Evolutionary conservation across 2,329 filamentous ascomycete species (phyloP), one percentile per base, ranked within the genome.

Genomic region (Colletotrichum sp.): DNA sequence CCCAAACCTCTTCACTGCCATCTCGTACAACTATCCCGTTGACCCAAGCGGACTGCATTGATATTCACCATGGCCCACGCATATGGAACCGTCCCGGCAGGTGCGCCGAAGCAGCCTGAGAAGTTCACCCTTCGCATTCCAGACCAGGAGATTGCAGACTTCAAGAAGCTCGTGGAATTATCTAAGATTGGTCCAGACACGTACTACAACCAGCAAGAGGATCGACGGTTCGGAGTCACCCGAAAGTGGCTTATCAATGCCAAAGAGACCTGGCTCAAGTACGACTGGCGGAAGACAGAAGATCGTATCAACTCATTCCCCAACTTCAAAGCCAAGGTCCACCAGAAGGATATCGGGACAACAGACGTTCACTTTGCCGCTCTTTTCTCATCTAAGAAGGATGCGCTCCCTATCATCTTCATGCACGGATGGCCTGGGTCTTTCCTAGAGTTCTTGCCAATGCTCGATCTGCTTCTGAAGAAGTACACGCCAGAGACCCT

Each of bases 341-440:
- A 83, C 3, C 84, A 87, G 38, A 80, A 81, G 7, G 82, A 85
- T 4, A 74, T 78, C 10, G 77, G 79, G 13, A 79, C 77, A 1
- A 83, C 87, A 71, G 79, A 84, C 6, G 83, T 92, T 55, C 90
- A 92, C 78, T 92, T 92, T 78, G 80, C 85, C 2, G 90, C 86
- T 0, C 82, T 92, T 0, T 92, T 92, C 80, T 91, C 90, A 1
- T 77, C 84, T 52, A 87, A 86, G 21, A 56, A 81, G 2, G 84
- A 88, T 75, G 91, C 90, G 0, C 83, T 88, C 2, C 90, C 91
- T 0, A 77, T 92, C 12, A 77, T 87, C 4, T 83, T 90, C 13
- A 79, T 89, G n/a, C 90, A 92, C 76, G 91, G 90, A 61, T 92
- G 89, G 89, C 90, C 90, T 2, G 83, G 84, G 76, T 87, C 84